Conservation (phyloP, 768 basidiomycete genomes). For the Sporobolomyces roseus region DNA sequence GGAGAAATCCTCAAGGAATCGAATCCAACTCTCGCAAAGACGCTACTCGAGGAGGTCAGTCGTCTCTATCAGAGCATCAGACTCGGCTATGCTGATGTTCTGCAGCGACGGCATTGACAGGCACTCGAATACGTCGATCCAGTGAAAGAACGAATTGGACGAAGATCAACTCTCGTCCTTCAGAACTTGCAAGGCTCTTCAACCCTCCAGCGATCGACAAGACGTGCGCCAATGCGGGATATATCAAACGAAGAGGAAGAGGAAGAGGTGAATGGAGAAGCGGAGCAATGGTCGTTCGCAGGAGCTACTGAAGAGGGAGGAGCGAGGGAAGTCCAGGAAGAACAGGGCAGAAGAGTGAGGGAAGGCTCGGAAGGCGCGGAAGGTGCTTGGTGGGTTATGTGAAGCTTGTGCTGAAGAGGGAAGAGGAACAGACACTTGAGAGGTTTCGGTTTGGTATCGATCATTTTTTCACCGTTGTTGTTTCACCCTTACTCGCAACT, state of each 20-base stretch:
- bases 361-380: not conserved
- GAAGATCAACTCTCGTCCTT: not conserved
- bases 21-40: not conserved
- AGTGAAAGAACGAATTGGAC: not conserved
- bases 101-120: too few species aligned
- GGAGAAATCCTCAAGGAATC: slow-evolving; percentile 10
- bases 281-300: slow-evolving; percentile 2
- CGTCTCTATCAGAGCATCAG: not conserved
- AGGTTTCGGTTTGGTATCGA: not conserved
- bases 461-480: not conserved
- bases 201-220: not conserved
- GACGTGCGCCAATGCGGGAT: too few species aligned
- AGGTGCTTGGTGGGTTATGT: slow-evolving; percentile 9
- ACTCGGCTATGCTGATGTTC: not conserved
- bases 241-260: not conserved
- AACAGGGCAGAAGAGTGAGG: not conserved
- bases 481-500: too few species aligned
- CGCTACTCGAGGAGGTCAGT: slow-evolving; percentile 10
- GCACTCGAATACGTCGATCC: slow-evolving; percentile 4
- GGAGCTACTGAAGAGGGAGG: slow-evolving; percentile 5
- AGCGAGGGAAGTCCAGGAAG: not conserved
- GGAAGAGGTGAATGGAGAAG: too few species aligned
- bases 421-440: too few species aligned
- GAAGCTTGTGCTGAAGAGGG: too few species aligned
- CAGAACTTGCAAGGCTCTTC: not conserved